phyloP scores from a whole-genome alignment of 352 stramenopile genomes.

The Globisporangium sylvaticum region DNA sequence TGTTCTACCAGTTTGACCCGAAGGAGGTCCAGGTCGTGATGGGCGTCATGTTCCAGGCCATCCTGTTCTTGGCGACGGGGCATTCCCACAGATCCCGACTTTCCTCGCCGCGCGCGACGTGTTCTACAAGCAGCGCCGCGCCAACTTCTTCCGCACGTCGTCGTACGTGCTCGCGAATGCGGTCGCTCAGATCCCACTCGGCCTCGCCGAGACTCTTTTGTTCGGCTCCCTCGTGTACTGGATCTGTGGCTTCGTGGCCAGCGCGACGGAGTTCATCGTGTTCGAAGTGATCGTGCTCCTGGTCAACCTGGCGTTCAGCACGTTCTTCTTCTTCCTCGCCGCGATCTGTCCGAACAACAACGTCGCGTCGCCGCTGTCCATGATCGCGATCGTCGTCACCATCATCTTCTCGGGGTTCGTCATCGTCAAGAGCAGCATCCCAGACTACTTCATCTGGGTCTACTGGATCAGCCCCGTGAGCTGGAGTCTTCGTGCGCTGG shows the following conservation, averaged over 20 bases:
- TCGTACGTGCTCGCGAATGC: slow-evolving; percentile 14
- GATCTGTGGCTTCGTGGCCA: slow-evolving; percentile 13
- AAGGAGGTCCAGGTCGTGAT: slow-evolving; percentile 10
- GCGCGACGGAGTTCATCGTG: background rate
- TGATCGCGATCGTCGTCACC: slow-evolving; percentile 14
- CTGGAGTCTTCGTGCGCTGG: slow-evolving; percentile 19
- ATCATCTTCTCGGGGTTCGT: slow-evolving; percentile 27
- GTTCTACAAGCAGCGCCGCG: slow-evolving; percentile 19
- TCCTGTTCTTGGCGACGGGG: slow-evolving; percentile 15
- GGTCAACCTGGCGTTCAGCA: slow-evolving; percentile 21
- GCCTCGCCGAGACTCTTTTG: slow-evolving; percentile 1
- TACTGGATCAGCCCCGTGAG: slow-evolving; percentile 31
- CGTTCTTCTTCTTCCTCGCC: slow-evolving; percentile 22
- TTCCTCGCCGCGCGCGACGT: slow-evolving; percentile 10
- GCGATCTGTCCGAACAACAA: slow-evolving; percentile 9
- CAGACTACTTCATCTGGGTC: slow-evolving; percentile 22
- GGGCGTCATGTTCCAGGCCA: slow-evolving; percentile 11
- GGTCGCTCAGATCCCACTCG: slow-evolving; percentile 9
- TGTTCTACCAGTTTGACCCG: slow-evolving; percentile 14
- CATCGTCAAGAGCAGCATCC: slow-evolving; percentile 8
- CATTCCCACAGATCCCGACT: slow-evolving; percentile 14
- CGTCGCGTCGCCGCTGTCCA: slow-evolving; percentile 16
- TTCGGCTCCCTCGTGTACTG: slow-evolving; percentile 20
- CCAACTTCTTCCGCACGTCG: slow-evolving; percentile 18
- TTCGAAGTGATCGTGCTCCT: slow-evolving; percentile 19